Evolutionary conservation across 495 filamentous ascomycete genomes (phyloP).

Genomic region (Margaritispora aquatica): DNA sequence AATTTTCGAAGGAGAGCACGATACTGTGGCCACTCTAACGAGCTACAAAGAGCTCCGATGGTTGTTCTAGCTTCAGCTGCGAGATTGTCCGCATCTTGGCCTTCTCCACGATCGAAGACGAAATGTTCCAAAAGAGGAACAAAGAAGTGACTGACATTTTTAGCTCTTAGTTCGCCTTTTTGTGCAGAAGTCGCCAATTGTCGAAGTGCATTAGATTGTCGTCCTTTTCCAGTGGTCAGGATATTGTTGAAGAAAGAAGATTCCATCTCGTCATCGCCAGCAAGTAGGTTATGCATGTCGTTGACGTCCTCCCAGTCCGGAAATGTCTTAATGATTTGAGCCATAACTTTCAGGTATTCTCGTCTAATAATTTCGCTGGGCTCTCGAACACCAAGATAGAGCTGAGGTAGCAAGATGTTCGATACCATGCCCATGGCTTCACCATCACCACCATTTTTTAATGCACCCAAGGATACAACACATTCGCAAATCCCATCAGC

Average conservation of each 20-base stretch:
- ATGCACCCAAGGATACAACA: constrained; percentile 48
- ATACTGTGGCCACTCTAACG: constrained; percentile 88
- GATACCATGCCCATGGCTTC: constrained; percentile 40
- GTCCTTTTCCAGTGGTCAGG: constrained; percentile 83
- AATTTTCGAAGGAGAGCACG: constrained; percentile 75
- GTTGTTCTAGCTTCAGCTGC: constrained; percentile 73
- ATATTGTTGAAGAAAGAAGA: constrained; percentile 92
- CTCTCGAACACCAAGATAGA: constrained; percentile 69
- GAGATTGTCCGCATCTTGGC: constrained; percentile 75
- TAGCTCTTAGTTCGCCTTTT: constrained; percentile 56
- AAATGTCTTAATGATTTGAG: constrained; percentile 66
- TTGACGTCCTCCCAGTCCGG: constrained; percentile 59
- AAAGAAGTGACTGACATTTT: constrained; percentile 80
- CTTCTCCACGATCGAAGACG: constrained; percentile 70
- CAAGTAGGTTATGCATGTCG: constrained; percentile 70
- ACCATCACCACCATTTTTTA: constrained; percentile 28
- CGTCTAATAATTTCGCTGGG: constrained; percentile 74
- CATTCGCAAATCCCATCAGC: constrained; percentile 78
- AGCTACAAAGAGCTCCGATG: constrained; percentile 64
- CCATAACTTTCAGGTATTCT: constrained; percentile 73
- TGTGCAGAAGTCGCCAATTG: constrained; percentile 61
- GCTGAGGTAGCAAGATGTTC: constrained; percentile 60
- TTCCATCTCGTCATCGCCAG: constrained; percentile 70
- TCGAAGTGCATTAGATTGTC: constrained; percentile 77
- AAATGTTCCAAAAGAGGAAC: constrained; percentile 92